Base-by-base conservation (phyloP, 2,329 filamentous ascomycete genomes). In the Leptographium lundbergii region DNA sequence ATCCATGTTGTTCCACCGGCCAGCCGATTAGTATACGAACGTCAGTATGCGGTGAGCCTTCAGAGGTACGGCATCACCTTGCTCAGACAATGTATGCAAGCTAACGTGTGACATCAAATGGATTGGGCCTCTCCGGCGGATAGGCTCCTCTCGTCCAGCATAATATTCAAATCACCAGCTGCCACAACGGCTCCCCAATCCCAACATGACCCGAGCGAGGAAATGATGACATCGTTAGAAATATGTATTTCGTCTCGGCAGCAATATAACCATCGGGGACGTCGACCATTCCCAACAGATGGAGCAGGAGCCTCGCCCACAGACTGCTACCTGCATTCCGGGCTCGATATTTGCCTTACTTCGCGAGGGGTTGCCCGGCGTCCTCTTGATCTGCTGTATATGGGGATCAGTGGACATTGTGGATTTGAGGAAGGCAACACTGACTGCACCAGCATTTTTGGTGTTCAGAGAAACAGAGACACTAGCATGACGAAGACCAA, bases 211-310 rank as follows among this genome's bases (percentile, higher is more conserved):
- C 19, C 39, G 17, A 42, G 39, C 39, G 14, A 17, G 4, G 39
- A 2, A 19, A 42, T 42, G 17, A 50, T 50, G 9, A 14, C 22
- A 22, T 50, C 47, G 9, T 25, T n/a, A 3, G 47, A 50, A n/a
- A 50, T 24, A n/a, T n/a, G n/a, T n/a, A n/a, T n/a, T n/a, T 57
- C 1, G 70, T 72, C 61, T 80, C 77, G 34, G 81, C 69, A 0
- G 58, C 65, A 72, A 42, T 19, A 19, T 2, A 6, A 13, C 39
- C 39, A 4, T 4, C 39, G 11, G 39, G 39, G 4, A 42, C 66
- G 27, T 78, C 73, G 13, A 79, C 63, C 62, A 81, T 72, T 27
- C 77, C 73, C 60, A 80, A 73, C 6, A 81, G 66, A 1, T 72
- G 69, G n/a, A 74, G 67, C 27, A 68, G 62, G 6, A 69, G 62